Evolutionary conservation across 805 yeast species (phyloP).

Genomic region (Kodamaea laetipori): DNA sequence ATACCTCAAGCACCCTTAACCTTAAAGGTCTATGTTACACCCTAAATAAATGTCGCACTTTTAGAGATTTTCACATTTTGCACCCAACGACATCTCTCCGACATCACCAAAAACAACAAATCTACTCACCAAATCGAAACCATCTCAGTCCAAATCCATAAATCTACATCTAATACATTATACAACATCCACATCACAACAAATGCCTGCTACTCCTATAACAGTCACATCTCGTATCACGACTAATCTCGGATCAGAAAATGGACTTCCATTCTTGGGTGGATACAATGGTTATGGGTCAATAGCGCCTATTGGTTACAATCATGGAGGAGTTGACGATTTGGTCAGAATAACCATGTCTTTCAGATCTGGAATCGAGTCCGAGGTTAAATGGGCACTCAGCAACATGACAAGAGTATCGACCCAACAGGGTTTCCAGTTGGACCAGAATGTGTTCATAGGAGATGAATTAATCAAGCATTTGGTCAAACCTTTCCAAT

Average conservation of each 20-base stretch:
- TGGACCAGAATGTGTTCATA: slow-evolving; percentile 45
- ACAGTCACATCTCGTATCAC: slow-evolving; percentile 13
- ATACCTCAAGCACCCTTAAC: too few species aligned
- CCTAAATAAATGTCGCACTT: too few species aligned
- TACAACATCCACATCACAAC: not conserved
- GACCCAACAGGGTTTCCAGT: slow-evolving; percentile 18
- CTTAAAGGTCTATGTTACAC: too few species aligned
- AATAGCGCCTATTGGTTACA: slow-evolving; percentile 22
- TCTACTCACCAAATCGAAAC: too few species aligned
- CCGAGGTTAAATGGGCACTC: slow-evolving; percentile 74
- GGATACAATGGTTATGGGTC: slow-evolving; percentile 19
- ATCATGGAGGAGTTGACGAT: slow-evolving; percentile 60
- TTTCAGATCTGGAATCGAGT: slow-evolving; percentile 59
- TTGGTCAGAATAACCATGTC: slow-evolving; percentile 71
- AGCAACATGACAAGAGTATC: slow-evolving; percentile 53
- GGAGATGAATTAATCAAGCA: slow-evolving; percentile 43
- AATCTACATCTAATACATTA: not conserved
- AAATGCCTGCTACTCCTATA: slow-evolving; percentile 5
- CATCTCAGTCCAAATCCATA: too few species aligned
- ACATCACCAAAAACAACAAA: too few species aligned
- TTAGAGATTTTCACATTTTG: too few species aligned
- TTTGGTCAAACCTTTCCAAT: slow-evolving; percentile 37
- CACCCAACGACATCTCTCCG: too few species aligned
- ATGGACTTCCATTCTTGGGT: slow-evolving; percentile 11
- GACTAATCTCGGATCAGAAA: slow-evolving; percentile 6